Evolutionary conservation across 495 filamentous ascomycete genomes (phyloP).

Genomic region (Umbilicaria muhlenbergii): DNA sequence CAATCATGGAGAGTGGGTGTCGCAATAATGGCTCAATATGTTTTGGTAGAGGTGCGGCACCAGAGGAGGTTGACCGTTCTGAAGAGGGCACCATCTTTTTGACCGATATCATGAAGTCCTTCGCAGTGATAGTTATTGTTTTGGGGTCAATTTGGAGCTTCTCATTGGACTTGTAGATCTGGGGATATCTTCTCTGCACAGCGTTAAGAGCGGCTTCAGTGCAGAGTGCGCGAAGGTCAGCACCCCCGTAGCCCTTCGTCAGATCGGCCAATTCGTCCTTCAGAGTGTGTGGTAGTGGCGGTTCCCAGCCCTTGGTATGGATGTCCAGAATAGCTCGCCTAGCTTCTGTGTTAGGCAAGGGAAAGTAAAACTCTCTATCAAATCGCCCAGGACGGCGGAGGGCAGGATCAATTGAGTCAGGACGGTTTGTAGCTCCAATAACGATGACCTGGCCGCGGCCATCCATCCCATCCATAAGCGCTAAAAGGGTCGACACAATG

Average conservation of each 20-base stretch:
- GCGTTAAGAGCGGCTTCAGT: constrained; percentile 98
- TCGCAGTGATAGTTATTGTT: constrained; percentile 67
- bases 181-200: constrained; percentile 86
- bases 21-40: constrained; percentile 69
- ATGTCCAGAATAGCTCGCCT: constrained; percentile 83
- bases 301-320: constrained; percentile 87
- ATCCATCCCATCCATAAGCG: constrained; percentile 99
- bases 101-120: constrained; percentile 91
- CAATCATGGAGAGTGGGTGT: constrained; percentile 49
- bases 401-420: constrained; percentile 95
- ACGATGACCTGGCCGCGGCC: constrained; percentile 95
- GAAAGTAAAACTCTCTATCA: constrained; percentile 96
- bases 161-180: constrained; percentile 82
- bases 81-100: constrained; percentile 95
- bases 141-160: constrained; percentile 81
- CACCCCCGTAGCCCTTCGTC: constrained; percentile 93
- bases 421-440: constrained; percentile 93
- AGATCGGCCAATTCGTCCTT: constrained; percentile 71
- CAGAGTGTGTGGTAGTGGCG: constrained; percentile 53
- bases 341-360: constrained; percentile 64
- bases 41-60: constrained; percentile 60
- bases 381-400: constrained; percentile 94
- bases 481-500: constrained; percentile 87
- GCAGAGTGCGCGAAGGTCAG: constrained; percentile 82
- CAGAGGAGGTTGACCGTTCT: constrained; percentile 69